Evolutionary conservation across 352 stramenopile genomes (phyloP).

Genomic region (Pythium chondricola): DNA sequence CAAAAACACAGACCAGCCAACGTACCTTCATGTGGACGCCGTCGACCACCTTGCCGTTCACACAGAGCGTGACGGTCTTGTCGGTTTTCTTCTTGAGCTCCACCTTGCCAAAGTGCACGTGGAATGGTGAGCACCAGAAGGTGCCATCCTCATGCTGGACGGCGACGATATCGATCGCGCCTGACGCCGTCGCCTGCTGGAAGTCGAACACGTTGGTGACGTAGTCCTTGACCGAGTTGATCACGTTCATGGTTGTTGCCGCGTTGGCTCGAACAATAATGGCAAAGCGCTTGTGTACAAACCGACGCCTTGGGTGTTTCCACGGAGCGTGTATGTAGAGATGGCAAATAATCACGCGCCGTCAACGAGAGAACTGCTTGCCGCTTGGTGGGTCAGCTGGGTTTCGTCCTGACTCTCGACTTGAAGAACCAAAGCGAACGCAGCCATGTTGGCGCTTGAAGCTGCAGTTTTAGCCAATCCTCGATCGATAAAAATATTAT

Average conservation of each 20-base stretch:
- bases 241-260: conserved; percentile 64
- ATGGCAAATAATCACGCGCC: too few relatives aligned
- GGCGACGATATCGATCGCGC: conserved; percentile 79
- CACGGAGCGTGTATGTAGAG: too few relatives aligned
- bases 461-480: conserved; percentile 6
- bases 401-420: not conserved
- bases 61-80: conserved; percentile 11
- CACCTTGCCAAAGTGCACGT: conserved; percentile 71
- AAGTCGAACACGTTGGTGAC: conserved; percentile 76
- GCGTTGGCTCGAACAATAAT: too few relatives aligned
- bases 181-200: conserved; percentile 50
- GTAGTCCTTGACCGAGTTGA: conserved; percentile 85
- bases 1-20: not conserved
- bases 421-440: conserved; percentile 11
- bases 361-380: too few relatives aligned
- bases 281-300: not conserved
- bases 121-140: conserved; percentile 67
- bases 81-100: conserved; percentile 26
- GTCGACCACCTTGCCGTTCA: conserved; percentile 46
- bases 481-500: not conserved
- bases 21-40: conserved; percentile 72
- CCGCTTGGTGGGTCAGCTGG: not conserved
- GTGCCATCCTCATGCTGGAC: conserved; percentile 65
- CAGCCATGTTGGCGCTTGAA: conserved; percentile 12
- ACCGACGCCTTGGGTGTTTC: too few relatives aligned